Conservation (phyloP, 768 basidiomycete genomes). For the Pisolithus orientalis region DNA sequence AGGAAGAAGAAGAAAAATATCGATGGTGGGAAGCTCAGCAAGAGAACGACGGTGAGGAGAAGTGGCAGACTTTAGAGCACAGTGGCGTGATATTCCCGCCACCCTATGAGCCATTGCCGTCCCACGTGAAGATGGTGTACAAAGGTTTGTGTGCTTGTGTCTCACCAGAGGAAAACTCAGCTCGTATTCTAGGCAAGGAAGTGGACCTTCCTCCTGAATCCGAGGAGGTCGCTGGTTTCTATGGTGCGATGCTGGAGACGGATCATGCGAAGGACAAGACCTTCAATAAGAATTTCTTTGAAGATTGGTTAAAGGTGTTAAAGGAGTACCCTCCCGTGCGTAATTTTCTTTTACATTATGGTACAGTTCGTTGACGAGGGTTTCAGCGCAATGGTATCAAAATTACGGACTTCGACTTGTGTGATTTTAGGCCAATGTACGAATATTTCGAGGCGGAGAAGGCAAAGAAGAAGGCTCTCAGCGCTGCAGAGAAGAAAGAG, state of each 20-base stretch:
- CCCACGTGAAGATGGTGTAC: conserved; percentile 88
- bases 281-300: conserved; percentile 95
- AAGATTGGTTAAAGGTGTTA: conserved; percentile 77
- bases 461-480: conserved; percentile 85
- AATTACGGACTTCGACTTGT: conserved; percentile 69
- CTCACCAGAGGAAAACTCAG: conserved; percentile 11
- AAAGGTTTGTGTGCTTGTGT: conserved; percentile 53
- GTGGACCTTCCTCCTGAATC: conserved; percentile 77
- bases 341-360: conserved; percentile 11
- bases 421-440: conserved; percentile 94
- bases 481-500: conserved; percentile 84
- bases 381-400: conserved; percentile 62
- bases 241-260: conserved; percentile 85
- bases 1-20: conserved; percentile 68
- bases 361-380: conserved; percentile 6
- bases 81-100: conserved; percentile 94
- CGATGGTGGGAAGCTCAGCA: conserved; percentile 84
- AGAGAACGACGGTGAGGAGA: conserved; percentile 65
- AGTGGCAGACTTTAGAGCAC: conserved; percentile 96
- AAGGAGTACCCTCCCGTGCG: conserved; percentile 80
- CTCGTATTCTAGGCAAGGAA: conserved; percentile 50
- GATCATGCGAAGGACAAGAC: conserved; percentile 84
- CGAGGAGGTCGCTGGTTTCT: conserved; percentile 97
- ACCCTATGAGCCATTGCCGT: conserved; percentile 82
- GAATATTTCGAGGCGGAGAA: conserved; percentile 91